These are phyloP conservation scores for Calonectria pteridis DNA, from an alignment of 2,329 filamentous ascomycete genomes.

Conservation along the genomic window DNA sequence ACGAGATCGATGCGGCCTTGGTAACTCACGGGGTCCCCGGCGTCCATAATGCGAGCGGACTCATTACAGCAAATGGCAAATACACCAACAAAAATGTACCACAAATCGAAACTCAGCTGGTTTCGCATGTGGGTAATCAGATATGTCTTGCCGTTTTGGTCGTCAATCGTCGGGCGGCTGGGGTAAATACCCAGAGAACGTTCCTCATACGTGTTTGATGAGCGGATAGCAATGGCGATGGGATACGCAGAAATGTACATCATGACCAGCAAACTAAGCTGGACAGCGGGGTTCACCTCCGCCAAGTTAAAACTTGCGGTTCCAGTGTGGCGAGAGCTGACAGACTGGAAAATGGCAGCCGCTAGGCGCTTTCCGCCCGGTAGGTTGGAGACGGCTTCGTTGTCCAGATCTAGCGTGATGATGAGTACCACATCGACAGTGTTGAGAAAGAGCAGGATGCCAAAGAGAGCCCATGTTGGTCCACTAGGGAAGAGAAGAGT, in stretches of 20 bases:
- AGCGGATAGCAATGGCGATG: constrained; percentile 71
- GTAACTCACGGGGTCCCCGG: constrained; percentile 39
- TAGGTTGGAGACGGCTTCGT: constrained; percentile 60
- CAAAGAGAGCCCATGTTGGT: constrained; percentile 70
- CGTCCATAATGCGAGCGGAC: constrained; percentile 42
- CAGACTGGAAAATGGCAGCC: constrained; percentile 70
- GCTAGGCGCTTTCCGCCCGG: constrained; percentile 61
- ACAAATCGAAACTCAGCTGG: constrained; percentile 56
- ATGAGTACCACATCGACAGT: constrained; percentile 68
- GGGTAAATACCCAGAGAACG: constrained; percentile 69
- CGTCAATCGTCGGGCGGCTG: constrained; percentile 44
- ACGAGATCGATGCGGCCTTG: rapidly evolving
- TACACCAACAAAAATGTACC: constrained; percentile 56
- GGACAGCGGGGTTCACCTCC: constrained; percentile 64
- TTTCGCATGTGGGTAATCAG: constrained; percentile 52
- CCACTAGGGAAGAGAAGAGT: constrained; percentile 71
- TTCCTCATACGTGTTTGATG: constrained; percentile 73
- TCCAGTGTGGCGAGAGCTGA: constrained; percentile 60
- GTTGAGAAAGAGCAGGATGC: constrained; percentile 65
- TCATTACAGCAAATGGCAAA: constrained; percentile 52
- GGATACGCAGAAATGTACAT: constrained; percentile 76
- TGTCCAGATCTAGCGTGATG: constrained; percentile 63
- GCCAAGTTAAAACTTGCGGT: constrained; percentile 64
- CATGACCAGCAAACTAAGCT: constrained; percentile 72
- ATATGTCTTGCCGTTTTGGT: constrained; percentile 46